Evolutionary conservation across 1,284 basidiomycete genomes (phyloP).

Genomic region (Volvariella surrecta): DNA sequence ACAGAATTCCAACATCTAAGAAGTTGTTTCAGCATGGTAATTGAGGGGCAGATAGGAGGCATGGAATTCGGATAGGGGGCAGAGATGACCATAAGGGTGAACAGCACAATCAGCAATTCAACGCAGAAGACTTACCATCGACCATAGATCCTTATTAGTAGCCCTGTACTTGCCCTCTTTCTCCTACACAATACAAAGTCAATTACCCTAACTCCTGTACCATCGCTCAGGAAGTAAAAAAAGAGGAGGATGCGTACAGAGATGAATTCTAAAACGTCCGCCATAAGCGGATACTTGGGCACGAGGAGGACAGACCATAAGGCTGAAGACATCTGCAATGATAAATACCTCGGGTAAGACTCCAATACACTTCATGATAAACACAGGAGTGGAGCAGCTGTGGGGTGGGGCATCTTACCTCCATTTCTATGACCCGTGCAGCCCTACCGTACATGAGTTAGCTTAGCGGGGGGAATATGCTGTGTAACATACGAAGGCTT

Average conservation of each 20-base stretch:
- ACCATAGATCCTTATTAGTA: conserved; percentile 78
- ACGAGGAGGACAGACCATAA: conserved; percentile 66
- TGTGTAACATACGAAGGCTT: conserved; percentile 49
- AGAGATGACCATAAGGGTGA: too few relatives aligned
- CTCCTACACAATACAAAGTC: conserved; percentile 30
- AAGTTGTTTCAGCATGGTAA: conserved; percentile 3
- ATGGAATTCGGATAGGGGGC: too few relatives aligned
- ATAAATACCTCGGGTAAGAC: conserved; percentile 4
- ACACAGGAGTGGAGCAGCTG: not conserved
- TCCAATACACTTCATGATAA: conserved; percentile 2
- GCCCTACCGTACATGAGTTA: conserved; percentile 30
- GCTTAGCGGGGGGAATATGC: not conserved
- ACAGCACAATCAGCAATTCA: too few relatives aligned
- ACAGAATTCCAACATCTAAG: conserved; percentile 67
- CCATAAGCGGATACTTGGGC: conserved; percentile 55
- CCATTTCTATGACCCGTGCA: conserved; percentile 71
- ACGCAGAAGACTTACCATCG: conserved; percentile 45
- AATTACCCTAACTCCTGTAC: not conserved
- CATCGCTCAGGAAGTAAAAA: not conserved
- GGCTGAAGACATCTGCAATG: conserved; percentile 50
- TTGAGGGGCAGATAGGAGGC: not conserved
- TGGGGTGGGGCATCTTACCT: conserved; percentile 31
- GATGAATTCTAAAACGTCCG: conserved; percentile 55
- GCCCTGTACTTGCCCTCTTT: conserved; percentile 53
- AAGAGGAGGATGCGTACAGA: conserved; percentile 33